Conservation (phyloP, 352 stramenopile species). For the Peronospora farinosa region DNA sequence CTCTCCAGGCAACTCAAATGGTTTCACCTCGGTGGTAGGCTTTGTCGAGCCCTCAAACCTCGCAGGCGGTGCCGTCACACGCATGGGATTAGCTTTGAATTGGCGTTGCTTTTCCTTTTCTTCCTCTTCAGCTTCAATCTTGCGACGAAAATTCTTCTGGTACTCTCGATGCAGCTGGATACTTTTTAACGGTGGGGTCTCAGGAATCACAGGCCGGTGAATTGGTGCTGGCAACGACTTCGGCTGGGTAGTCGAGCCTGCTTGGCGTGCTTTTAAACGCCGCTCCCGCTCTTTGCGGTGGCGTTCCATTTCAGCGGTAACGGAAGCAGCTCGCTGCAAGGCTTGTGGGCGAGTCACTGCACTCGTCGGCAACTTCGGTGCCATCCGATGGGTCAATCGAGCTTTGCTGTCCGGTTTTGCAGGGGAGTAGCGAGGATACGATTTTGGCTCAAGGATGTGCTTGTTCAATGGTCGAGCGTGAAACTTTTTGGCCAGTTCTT, state of each 20-base stretch:
- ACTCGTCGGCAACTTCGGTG: conserved; percentile 43
- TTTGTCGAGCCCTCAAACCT: conserved; percentile 68
- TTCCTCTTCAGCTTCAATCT: conserved; percentile 50
- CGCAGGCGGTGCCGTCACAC: conserved; percentile 42
- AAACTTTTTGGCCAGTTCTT: conserved; percentile 75
- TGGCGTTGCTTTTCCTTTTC: conserved; percentile 46
- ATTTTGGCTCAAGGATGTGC: conserved; percentile 42
- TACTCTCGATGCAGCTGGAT: conserved; percentile 67
- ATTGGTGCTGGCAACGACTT: conserved; percentile 9
- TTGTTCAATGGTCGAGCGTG: conserved; percentile 60
- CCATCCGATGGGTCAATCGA: conserved; percentile 36
- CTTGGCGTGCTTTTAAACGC: conserved; percentile 28
- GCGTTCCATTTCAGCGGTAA: conserved; percentile 35
- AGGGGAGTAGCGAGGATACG: conserved; percentile 25
- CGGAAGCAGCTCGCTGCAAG: conserved; percentile 27
- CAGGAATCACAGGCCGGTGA: conserved; percentile 47
- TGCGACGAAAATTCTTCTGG: conserved; percentile 60
- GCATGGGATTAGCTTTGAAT: conserved; percentile 72
- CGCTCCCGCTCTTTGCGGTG: conserved; percentile 38
- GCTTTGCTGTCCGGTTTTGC: conserved; percentile 27
- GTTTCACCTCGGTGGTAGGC: conserved; percentile 59
- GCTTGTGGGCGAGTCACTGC: conserved; percentile 27
- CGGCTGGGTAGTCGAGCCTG: conserved; percentile 5
- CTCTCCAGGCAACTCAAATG: conserved; percentile 56
- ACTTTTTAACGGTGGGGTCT: conserved; percentile 68